Percentiles rank a stretch among this genome's conserved stretches.
These are phyloP conservation scores for Wallacemonas sp. DNA, from an alignment of 208 protist species.

Conservation along the genomic window DNA sequence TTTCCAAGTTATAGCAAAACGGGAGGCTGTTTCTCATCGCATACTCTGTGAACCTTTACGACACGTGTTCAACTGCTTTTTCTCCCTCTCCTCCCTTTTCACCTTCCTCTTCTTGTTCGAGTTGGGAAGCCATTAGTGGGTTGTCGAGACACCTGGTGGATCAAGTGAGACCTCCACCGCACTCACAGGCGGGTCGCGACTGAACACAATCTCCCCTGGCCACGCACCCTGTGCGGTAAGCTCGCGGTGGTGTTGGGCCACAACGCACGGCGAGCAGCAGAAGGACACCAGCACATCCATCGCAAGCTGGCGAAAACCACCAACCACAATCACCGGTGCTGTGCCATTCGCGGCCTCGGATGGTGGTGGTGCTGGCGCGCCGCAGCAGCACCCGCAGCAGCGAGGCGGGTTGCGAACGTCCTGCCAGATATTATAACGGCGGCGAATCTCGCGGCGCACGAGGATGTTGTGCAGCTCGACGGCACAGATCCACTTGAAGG, in stretches of 20 bases:
- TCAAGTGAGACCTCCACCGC: background rate
- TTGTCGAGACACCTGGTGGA: background rate
- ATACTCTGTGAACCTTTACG: too few relatives aligned
- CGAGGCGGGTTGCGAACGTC: background rate
- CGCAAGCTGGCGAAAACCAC: background rate
- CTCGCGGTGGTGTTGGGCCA: slow-evolving; percentile 49
- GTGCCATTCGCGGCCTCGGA: background rate
- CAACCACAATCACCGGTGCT: background rate
- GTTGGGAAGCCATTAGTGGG: background rate
- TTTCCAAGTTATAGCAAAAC: too few relatives aligned
- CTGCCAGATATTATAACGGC: slow-evolving; percentile 27
- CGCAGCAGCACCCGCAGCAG: background rate
- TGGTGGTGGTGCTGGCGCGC: background rate
- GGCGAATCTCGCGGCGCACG: slow-evolving; percentile 23
- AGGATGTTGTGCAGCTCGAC: slow-evolving; percentile 24
- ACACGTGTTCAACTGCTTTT: background rate
- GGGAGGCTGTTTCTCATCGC: too few relatives aligned
- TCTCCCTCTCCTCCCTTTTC: background rate
- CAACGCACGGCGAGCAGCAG: slow-evolving; percentile 29
- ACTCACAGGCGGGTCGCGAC: slow-evolving; percentile 15
- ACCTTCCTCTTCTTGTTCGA: too few relatives aligned
- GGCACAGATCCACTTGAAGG: slow-evolving; percentile 17
- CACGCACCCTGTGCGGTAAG: slow-evolving; percentile 35
- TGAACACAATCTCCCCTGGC: slow-evolving; percentile 31
- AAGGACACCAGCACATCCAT: slow-evolving; percentile 18